phyloP scores from a whole-genome alignment of 805 yeast genomes.

The Diddensiella transvaalensis region DNA sequence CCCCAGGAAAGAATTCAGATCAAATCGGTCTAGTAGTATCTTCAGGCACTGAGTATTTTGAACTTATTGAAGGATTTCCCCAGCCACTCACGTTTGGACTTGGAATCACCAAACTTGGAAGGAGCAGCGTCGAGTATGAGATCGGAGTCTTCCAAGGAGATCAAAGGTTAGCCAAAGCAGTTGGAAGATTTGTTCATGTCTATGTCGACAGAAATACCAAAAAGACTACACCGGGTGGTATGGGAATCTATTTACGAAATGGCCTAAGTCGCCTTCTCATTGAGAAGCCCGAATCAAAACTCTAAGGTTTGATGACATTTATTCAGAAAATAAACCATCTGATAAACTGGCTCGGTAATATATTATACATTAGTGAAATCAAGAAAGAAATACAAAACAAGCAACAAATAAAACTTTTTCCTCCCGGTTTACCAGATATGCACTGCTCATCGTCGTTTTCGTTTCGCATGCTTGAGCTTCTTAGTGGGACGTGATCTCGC shows the following conservation, averaged over 20 bases:
- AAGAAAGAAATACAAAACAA: no score
- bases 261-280: slow-evolving; percentile 11
- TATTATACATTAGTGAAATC: neutral
- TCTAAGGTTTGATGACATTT: no score
- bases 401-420: neutral
- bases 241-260: slow-evolving; percentile 16
- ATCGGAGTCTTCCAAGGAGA: slow-evolving; percentile 30
- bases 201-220: slow-evolving; percentile 28
- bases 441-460: neutral
- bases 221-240: slow-evolving; percentile 21
- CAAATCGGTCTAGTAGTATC: slow-evolving; percentile 28
- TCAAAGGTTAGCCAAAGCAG: slow-evolving; percentile 24
- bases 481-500: neutral
- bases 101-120: slow-evolving; percentile 26
- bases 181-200: slow-evolving; percentile 29
- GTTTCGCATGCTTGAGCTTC: slow-evolving; percentile 9
- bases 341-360: no score
- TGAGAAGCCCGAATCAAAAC: neutral
- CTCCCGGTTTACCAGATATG: neutral
- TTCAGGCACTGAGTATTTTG: slow-evolving; percentile 28
- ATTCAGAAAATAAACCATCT: no score
- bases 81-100: slow-evolving; percentile 27
- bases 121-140: slow-evolving; percentile 28
- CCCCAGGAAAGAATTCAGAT: slow-evolving; percentile 8
- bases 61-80: slow-evolving; percentile 29